Conservation (phyloP, 805 yeast genomes). For the Pichia nanzhaoensis region DNA sequence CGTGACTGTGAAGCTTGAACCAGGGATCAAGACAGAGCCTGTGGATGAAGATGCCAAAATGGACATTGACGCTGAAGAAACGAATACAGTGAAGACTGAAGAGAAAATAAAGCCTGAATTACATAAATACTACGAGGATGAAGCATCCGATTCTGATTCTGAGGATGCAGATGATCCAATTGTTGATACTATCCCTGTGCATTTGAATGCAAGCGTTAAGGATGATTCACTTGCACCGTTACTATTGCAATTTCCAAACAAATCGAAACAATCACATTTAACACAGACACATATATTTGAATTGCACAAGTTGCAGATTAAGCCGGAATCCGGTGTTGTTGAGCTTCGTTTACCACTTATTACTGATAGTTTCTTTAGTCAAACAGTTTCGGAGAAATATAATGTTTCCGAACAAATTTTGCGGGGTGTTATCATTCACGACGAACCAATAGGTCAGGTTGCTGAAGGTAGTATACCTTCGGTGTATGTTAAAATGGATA, state of each 20-base stretch:
- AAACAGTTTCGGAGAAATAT: slow-evolving; percentile 49
- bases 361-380: slow-evolving; percentile 61
- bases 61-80: slow-evolving; percentile 2
- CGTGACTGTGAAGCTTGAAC: slow-evolving; percentile 8
- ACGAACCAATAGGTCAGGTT: slow-evolving; percentile 34
- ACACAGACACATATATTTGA: slow-evolving; percentile 4
- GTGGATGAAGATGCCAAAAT: slow-evolving; percentile 6
- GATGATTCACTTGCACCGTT: slow-evolving; percentile 26
- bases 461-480: slow-evolving; percentile 5
- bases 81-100: neutral
- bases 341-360: slow-evolving; percentile 76
- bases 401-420: slow-evolving; percentile 53
- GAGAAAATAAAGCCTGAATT: neutral
- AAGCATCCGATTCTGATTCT: slow-evolving; percentile 15
- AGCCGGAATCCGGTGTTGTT: slow-evolving; percentile 54
- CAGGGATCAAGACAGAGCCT: slow-evolving; percentile 18
- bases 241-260: slow-evolving; percentile 52
- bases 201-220: slow-evolving; percentile 25
- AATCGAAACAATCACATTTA: slow-evolving; percentile 33
- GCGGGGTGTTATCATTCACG: slow-evolving; percentile 58
- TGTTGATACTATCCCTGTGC: slow-evolving; percentile 53
- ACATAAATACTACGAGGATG: neutral
- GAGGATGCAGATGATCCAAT: slow-evolving; percentile 52
- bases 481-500: neutral
- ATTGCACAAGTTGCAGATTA: slow-evolving; percentile 31